Conservation (phyloP, 2,329 filamentous ascomycete genomes). For the Fusarium torreyae region DNA sequence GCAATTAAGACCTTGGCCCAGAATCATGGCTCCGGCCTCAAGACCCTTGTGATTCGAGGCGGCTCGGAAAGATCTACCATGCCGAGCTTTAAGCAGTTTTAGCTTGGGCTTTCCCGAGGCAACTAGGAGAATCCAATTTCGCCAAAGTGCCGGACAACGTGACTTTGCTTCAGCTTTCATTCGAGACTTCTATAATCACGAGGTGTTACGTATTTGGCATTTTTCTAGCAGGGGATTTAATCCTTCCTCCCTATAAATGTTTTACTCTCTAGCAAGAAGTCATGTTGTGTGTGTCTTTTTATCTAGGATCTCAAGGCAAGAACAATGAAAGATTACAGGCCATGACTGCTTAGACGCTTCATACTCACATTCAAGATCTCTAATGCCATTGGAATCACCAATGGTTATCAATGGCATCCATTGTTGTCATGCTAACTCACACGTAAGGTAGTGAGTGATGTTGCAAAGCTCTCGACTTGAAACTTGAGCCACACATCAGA, state of each 20-base stretch:
- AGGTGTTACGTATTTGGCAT: constrained; percentile 3
- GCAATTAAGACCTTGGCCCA: background rate
- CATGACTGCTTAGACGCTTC: background rate
- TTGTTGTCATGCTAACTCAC: constrained; percentile 4
- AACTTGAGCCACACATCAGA: constrained; percentile 27
- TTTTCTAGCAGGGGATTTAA: background rate
- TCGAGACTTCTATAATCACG: constrained; percentile 23
- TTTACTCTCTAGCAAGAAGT: background rate
- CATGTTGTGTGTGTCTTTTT: background rate
- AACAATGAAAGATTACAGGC: background rate
- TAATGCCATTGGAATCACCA: background rate
- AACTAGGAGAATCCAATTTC: constrained; percentile 33
- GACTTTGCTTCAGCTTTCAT: constrained; percentile 26
- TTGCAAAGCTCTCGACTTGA: background rate
- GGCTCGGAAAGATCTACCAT: constrained; percentile 40
- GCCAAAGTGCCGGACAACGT: constrained; percentile 41
- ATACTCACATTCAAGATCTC: background rate
- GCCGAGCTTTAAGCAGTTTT: constrained; percentile 33
- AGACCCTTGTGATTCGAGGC: constrained; percentile 15
- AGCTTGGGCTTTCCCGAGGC: constrained; percentile 23
- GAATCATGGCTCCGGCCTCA: background rate
- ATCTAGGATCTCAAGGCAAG: background rate
- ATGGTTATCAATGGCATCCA: background rate
- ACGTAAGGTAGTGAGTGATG: too few relatives aligned
- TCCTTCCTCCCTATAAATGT: background rate